Base-by-base conservation (phyloP, 139 green algal species). In the Spirogloea muscicola region DNA sequence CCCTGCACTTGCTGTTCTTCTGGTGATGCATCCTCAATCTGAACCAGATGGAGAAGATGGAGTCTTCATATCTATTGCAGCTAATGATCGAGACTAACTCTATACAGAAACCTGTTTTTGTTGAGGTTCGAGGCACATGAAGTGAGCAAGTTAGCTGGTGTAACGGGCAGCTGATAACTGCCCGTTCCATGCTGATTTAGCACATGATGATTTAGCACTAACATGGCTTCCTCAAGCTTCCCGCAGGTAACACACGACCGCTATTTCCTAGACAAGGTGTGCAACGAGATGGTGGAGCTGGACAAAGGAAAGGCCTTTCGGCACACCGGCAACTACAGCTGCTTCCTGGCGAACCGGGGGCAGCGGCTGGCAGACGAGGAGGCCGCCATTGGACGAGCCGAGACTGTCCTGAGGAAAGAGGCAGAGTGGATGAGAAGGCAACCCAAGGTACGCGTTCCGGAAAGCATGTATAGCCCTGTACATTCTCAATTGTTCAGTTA, bases 361-460 rank as follows among this genome's bases (percentile, higher is more conserved):
- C 83, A 42, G 18, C 48, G 64, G 27, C 18, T 42, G 2, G 74
- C 38, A 21, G 44, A 52, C 16, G 43, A 46, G 27, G 73, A 42
- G n/a, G 73, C 73, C 40, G 73, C 39, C 31, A 49, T 82, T 1
- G 81, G 82, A 18, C 81, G 87, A 44, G 90, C 89, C 16, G 72
- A 81, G 33, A 91, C 76, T 1, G 48, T 88, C 51, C 84, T 92
- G 61, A 58, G 85, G 1, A 87, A 85, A 9, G 90, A 95, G 65
- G 71, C 81, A 0, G 90, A 92, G 62, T 95, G 90, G 90, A 94
- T 95, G 86, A 36, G 73, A 42, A 82, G 85, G 41, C 87, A 92
- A 80, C 90, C 90, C 49, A 93, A 81, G 59, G 71, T 71, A 38
- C 55, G 31, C 18, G 9, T 49, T 39, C 13, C 18, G 13, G 55